Percentiles rank a stretch among this genome's conserved stretches.
phyloP scores from a whole-genome alignment of 2,329 filamentous ascomycete genomes.

The Hymenoscyphus scutula region DNA sequence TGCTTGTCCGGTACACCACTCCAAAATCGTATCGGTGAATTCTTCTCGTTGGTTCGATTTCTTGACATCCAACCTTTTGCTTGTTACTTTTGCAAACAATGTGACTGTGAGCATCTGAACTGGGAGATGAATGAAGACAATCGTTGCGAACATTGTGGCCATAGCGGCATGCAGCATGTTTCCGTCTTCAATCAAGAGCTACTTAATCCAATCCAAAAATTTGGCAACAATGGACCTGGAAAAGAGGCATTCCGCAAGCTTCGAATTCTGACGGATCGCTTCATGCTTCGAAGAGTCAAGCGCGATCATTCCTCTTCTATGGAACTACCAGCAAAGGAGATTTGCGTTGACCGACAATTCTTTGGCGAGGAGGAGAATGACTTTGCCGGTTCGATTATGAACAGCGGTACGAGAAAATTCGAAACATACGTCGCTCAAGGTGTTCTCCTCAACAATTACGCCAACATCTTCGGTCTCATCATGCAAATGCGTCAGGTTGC shows the following conservation, averaged over 20 bases:
- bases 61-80: slow-evolving; percentile 85
- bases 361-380: slow-evolving; percentile 96
- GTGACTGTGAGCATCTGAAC: slow-evolving; percentile 75
- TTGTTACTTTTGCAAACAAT: slow-evolving; percentile 90
- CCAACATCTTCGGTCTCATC: slow-evolving; percentile 97
- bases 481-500: slow-evolving; percentile 99
- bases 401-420: slow-evolving; percentile 81
- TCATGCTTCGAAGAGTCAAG: slow-evolving; percentile 96
- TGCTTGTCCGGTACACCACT: slow-evolving; percentile 93
- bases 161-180: slow-evolving; percentile 53
- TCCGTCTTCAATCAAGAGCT: slow-evolving; percentile 94
- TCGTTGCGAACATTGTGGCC: slow-evolving; percentile 68
- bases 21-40: slow-evolving; percentile 95
- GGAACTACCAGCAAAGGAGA: slow-evolving; percentile 94
- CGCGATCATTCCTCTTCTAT: slow-evolving; percentile 90
- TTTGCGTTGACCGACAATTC: slow-evolving; percentile 89
- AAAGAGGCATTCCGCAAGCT: slow-evolving; percentile 75
- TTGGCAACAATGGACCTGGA: slow-evolving; percentile 60
- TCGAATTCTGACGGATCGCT: slow-evolving; percentile 82
- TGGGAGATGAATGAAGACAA: slow-evolving; percentile 76
- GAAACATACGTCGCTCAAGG: slow-evolving; percentile 94
- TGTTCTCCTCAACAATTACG: slow-evolving; percentile 95
- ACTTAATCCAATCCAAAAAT: slow-evolving; percentile 74
- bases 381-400: slow-evolving; percentile 95
- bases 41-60: slow-evolving; percentile 92